Base-by-base conservation (phyloP, 352 stramenopile genomes). In the Phytophthora pinifolia region DNA sequence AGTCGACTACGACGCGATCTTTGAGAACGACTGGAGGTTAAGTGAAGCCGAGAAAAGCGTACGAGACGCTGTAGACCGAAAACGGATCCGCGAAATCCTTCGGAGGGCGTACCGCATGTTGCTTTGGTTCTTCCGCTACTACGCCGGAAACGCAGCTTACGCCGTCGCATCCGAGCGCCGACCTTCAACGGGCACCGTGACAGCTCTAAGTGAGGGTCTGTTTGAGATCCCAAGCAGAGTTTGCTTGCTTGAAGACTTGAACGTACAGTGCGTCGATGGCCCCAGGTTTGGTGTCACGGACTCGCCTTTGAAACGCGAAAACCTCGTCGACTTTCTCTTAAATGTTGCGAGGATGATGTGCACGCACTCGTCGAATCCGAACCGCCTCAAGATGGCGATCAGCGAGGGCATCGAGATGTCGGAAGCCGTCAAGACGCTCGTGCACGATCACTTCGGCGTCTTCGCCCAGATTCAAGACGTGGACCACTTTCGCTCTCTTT, bases 381-480 rank as follows among this genome's bases (percentile, higher is more conserved):
- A 46, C 9, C 53, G 59, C 25, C 54, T 79, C 18, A 70, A 75
- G 12, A 59, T 78, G 42, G 55, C 78, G 13, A 57, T 67, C 17
- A 65, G 46, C 2, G 80, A 90, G 54, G 80, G 80, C 4, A 69
- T 90, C 5, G 80, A 87, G 33, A 62, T 85, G 46, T 88, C 77
- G 8, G 65, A 80, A 32, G 62, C 77, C 9, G 62, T 87, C 37
- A 71, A 67, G 14, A 57, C 51, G 13, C 72, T 90, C 9, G 53
- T 88, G 32, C 55, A 51, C 34, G 74, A 88, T 42, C 75, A 88
- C 42, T 63, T 90, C 13, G 47, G 61, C 4, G 65, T 72, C 22
- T 88, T 83, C 54, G 74, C 77, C 3, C 75, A 86, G 48, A 64
- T 90, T 31, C 77, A 88, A 29, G 77, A 90, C 30, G 57, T 75